Percentiles rank a stretch among this genome's conserved stretches.
Evolutionary conservation across 768 basidiomycete species (phyloP).

Genomic region (Dentipellis sp.): DNA sequence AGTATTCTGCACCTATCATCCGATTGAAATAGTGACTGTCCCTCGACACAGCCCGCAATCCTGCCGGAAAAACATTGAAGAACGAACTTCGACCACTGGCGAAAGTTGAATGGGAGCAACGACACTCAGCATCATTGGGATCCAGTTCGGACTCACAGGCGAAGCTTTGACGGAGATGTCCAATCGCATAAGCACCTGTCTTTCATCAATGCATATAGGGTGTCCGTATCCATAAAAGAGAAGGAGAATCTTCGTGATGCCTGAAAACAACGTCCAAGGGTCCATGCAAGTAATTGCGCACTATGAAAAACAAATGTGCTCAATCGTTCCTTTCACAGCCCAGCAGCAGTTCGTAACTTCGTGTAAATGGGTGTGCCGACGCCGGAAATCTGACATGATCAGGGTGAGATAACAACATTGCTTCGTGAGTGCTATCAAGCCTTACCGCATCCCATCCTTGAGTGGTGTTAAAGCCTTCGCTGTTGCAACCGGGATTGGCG

Average conservation of each 20-base stretch:
- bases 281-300: no score
- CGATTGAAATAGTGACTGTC: background rate
- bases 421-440: background rate
- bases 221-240: no score
- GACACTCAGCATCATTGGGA: background rate
- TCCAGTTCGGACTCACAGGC: no score
- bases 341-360: conserved; percentile 36
- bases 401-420: background rate
- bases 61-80: conserved; percentile 54
- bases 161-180: no score
- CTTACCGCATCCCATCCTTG: conserved; percentile 24
- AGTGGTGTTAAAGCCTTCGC: conserved; percentile 22
- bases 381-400: conserved; percentile 20
- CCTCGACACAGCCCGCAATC: conserved; percentile 34
- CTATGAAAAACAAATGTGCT: no score
- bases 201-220: no score
- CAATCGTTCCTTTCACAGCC: conserved; percentile 5
- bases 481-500: conserved; percentile 13
- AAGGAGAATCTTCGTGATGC: no score
- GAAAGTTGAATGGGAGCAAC: conserved; percentile 30
- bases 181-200: no score
- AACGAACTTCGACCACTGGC: conserved; percentile 38
- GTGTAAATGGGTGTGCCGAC: conserved; percentile 54
- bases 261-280: no score
- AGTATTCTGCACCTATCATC: background rate